Percentiles rank a stretch among this genome's conserved stretches.
phyloP scores from a whole-genome alignment of 768 basidiomycete genomes.

The Russula foetens region DNA sequence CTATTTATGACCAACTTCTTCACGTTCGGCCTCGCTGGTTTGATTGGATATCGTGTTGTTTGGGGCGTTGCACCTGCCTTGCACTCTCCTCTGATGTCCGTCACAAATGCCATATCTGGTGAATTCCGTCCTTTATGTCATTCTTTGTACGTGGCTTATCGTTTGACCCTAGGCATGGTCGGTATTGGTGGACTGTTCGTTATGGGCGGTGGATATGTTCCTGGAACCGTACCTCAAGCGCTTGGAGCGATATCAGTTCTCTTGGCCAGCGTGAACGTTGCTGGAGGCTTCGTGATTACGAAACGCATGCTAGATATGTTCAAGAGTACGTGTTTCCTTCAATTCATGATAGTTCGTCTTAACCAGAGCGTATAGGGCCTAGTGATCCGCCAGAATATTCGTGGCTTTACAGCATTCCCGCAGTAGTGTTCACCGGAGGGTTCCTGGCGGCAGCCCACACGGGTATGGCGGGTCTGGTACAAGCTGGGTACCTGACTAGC shows the following conservation, averaged over 20 bases:
- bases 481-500: constrained; percentile 80
- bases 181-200: constrained; percentile 82
- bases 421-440: constrained; percentile 73
- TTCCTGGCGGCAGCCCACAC: constrained; percentile 77
- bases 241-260: constrained; percentile 81
- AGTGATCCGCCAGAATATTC: constrained; percentile 85
- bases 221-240: constrained; percentile 71
- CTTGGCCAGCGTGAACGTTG: constrained; percentile 80
- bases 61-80: constrained; percentile 87
- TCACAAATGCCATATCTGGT: constrained; percentile 85
- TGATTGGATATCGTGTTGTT: constrained; percentile 83
- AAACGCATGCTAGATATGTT: constrained; percentile 94
- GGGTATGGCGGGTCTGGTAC: constrained; percentile 79
- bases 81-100: constrained; percentile 87
- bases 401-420: constrained; percentile 76
- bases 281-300: constrained; percentile 83
- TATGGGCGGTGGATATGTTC: constrained; percentile 84
- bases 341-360: not conserved
- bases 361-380: constrained; percentile 39
- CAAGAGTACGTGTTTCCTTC: constrained; percentile 45
- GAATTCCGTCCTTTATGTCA: constrained; percentile 21
- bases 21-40: constrained; percentile 77
- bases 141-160: not conserved
- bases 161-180: constrained; percentile 46
- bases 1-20: constrained; percentile 87